These are phyloP conservation scores for Talaromyces marneffei DNA, from an alignment of 2,329 filamentous ascomycete species.

Conservation along the genomic window DNA sequence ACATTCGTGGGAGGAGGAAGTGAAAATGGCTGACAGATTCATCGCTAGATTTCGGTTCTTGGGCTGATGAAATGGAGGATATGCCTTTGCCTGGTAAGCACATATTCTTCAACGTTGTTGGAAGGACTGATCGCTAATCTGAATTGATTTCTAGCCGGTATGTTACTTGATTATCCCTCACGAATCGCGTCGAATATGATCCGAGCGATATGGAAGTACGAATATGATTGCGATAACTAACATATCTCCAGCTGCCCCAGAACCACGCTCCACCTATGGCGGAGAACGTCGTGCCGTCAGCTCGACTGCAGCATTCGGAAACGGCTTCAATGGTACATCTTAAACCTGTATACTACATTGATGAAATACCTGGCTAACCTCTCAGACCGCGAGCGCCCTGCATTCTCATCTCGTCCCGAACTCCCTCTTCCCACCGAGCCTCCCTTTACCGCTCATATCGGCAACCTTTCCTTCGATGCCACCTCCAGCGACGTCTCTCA, in stretches of 20 bases:
- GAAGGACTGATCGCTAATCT: constrained; percentile 11
- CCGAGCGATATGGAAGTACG: background rate
- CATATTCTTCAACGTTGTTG: background rate
- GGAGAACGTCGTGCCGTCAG: constrained; percentile 47
- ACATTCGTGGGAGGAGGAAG: background rate
- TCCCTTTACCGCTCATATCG: constrained; percentile 90
- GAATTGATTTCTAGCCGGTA: constrained; percentile 24
- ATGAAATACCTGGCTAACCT: background rate
- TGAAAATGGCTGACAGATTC: constrained; percentile 25
- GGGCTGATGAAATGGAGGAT: constrained; percentile 99
- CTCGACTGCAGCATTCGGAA: constrained; percentile 32
- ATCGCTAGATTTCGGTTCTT: constrained; percentile 68
- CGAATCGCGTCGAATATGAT: background rate
- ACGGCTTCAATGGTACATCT: constrained; percentile 31
- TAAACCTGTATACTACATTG: background rate
- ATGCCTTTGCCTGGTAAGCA: constrained; percentile 65
- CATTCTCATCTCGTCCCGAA: constrained; percentile 53
- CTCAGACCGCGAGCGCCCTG: constrained; percentile 34
- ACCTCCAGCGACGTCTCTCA: constrained; percentile 75
- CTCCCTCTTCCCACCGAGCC: constrained; percentile 86
- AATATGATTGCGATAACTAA: background rate
- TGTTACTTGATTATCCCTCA: constrained; percentile 9
- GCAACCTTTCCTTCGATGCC: constrained; percentile 94
- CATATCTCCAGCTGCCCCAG: constrained; percentile 28
- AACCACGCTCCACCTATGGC: constrained; percentile 43